Percentiles rank a stretch among this genome's conserved stretches.
phyloP scores from a whole-genome alignment of 2,329 filamentous ascomycete species.

The Ophiostoma tasmaniense region DNA sequence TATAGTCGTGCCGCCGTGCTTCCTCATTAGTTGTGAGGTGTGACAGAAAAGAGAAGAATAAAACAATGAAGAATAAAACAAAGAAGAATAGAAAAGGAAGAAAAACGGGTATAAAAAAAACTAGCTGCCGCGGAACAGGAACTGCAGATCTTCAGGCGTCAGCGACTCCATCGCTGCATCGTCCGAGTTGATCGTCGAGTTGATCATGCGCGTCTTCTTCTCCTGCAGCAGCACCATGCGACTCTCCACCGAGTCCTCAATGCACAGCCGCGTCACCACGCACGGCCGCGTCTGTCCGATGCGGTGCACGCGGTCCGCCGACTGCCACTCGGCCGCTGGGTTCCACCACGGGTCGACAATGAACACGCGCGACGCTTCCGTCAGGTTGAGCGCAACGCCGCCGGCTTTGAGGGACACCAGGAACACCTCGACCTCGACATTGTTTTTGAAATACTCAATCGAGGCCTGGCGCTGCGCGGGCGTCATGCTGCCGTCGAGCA shows the following conservation, averaged over 20 bases:
- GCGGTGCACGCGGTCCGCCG: constrained; percentile 84
- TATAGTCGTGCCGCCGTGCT: background rate
- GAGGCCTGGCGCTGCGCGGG: constrained; percentile 86
- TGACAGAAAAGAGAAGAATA: background rate
- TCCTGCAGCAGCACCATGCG: constrained; percentile 93
- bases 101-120: background rate
- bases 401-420: constrained; percentile 93
- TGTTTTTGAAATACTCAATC: constrained; percentile 95
- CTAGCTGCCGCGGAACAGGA: constrained; percentile 72
- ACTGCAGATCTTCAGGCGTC: constrained; percentile 87
- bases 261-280: constrained; percentile 86
- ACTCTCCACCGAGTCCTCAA: constrained; percentile 94
- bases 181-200: constrained; percentile 91
- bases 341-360: constrained; percentile 99
- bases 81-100: background rate
- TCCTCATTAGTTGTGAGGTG: background rate
- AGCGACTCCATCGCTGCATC: constrained; percentile 85
- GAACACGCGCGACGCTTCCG: constrained; percentile 88
- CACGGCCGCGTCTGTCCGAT: constrained; percentile 93
- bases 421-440: constrained; percentile 90
- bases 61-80: background rate
- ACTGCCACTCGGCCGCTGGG: constrained; percentile 99
- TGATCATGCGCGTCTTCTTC: constrained; percentile 98
- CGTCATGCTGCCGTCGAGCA: constrained; percentile 97
- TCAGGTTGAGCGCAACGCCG: constrained; percentile 89